Conservation (phyloP, 2,329 filamentous ascomycete genomes). For the Lithohypha guttulata region DNA sequence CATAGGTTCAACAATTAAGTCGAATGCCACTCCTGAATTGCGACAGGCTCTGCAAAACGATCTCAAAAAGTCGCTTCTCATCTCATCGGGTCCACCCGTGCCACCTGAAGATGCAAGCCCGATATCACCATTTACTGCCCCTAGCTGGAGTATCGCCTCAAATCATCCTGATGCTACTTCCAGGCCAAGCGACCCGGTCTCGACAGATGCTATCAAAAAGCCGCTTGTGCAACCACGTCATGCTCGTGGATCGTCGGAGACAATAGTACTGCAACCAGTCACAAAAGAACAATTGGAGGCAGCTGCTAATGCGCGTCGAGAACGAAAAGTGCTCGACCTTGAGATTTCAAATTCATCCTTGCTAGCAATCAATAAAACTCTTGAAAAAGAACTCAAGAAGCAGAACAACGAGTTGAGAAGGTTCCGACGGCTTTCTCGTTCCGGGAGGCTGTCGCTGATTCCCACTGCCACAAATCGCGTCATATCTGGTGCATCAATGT, state of each 20-base stretch:
- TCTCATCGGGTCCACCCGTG: too few species aligned
- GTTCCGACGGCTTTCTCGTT: constrained; percentile 73
- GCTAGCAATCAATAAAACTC: constrained; percentile 83
- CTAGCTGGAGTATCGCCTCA: constrained; percentile 19
- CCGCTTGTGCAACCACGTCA: neutral
- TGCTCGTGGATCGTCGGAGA: constrained; percentile 3
- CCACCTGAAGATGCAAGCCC: too few species aligned
- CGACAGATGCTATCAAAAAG: constrained; percentile 11
- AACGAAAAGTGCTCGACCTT: constrained; percentile 89
- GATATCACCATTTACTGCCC: too few species aligned
- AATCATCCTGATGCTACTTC: constrained; percentile 17
- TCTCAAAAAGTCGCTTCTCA: too few species aligned
- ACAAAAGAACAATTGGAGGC: constrained; percentile 7
- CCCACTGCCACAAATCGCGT: constrained; percentile 24
- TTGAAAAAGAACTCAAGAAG: constrained; percentile 84
- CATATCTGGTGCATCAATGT: constrained; percentile 36
- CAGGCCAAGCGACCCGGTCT: constrained; percentile 14
- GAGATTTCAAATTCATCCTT: constrained; percentile 95
- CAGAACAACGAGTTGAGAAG: constrained; percentile 80
- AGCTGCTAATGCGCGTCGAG: constrained; percentile 76
- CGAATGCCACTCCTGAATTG: neutral
- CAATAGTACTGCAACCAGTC: constrained; percentile 1
- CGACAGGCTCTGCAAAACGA: constrained; percentile 5
- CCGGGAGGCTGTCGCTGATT: constrained; percentile 59
- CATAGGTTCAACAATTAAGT: constrained; percentile 6